Evolutionary conservation across 2,329 filamentous ascomycete genomes (phyloP), one percentile per base, ranked within the genome.

Genomic region (Stenocarpella maydis): DNA sequence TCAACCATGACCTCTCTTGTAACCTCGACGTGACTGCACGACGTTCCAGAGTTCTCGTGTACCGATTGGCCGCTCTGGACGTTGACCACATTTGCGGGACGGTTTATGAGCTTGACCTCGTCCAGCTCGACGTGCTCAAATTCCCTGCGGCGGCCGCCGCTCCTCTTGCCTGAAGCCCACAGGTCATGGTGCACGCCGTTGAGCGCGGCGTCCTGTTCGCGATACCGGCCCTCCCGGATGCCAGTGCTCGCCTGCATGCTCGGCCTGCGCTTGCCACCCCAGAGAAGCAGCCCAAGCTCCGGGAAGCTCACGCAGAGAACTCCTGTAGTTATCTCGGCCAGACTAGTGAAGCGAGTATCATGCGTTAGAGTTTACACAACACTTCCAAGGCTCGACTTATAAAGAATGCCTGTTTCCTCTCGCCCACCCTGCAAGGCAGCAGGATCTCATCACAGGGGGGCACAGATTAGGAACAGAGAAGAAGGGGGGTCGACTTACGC

Each of bases 271-370:
- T 10, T 54, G 2, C 37, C 41, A 26, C 34, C 39, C 24, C 24
- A 39, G 43, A 64, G 34, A 4, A 64, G 60, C 31, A 64, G 2
- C 4, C 60, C 60, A 15, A 64, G 45, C 34, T 64, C 60, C 14
- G 60, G 60, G n/a, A 64, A 64, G 60, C 60, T 50, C 45, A 64
- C 60, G 21, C 60, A 52, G 31, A 64, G 60, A 15, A 50, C n/a
- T 4, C 45, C 60, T 28, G 60, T 64, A 17, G 60, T 50, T 37
- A 64, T 21, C 60, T 64, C 60, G 21, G 45, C 60, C 12, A 50
- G 19, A 9, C 60, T 52, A 31, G 2, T 39, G 34, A 15, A 24
- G 6, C 34, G 14, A 24, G 12, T 39, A 15, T 15, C 6, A n/a
- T 41, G 12, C 2, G 58, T 47, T 24, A 49, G 26, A 12, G 5